phyloP scores from a whole-genome alignment of 768 basidiomycete genomes.

The Russula virescens region DNA sequence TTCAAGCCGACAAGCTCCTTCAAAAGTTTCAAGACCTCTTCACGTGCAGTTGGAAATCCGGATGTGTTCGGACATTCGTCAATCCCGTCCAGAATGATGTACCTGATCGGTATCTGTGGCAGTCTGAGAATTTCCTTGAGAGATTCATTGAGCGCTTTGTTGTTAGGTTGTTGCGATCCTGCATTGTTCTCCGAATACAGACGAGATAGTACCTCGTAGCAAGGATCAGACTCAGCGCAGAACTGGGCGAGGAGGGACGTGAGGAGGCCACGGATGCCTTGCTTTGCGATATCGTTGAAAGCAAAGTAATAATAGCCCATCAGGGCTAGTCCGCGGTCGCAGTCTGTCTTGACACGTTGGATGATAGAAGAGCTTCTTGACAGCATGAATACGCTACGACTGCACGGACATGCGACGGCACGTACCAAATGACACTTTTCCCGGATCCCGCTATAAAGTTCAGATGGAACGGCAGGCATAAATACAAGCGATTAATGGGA shows the following conservation, averaged over 20 bases:
- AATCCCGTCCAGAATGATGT: not conserved
- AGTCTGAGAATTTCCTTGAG: not conserved
- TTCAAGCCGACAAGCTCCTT: not conserved
- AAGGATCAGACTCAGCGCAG: not conserved
- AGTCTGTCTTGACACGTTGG: too few relatives aligned
- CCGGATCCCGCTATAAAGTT: not conserved
- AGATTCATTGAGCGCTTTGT: not conserved
- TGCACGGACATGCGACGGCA: not conserved
- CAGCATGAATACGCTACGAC: too few relatives aligned
- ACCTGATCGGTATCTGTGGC: not conserved
- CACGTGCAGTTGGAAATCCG: not conserved
- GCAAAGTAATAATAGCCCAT: constrained; percentile 1
- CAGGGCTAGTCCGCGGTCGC: too few relatives aligned
- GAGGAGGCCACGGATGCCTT: not conserved
- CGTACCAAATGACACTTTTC: too few relatives aligned
- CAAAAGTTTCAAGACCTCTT: not conserved
- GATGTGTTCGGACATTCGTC: not conserved
- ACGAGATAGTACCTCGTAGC: not conserved
- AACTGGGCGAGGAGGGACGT: constrained; percentile 3
- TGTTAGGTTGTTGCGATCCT: too few relatives aligned
- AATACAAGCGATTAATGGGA: accelerated
- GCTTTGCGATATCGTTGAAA: not conserved
- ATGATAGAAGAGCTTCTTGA: too few relatives aligned
- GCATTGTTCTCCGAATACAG: too few relatives aligned
- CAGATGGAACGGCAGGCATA: too few relatives aligned